A percentile compares a stretch with the other conserved stretches of the same genome.
phyloP scores from a whole-genome alignment of 2,329 filamentous ascomycete species.

The Aspergillus neoniger region DNA sequence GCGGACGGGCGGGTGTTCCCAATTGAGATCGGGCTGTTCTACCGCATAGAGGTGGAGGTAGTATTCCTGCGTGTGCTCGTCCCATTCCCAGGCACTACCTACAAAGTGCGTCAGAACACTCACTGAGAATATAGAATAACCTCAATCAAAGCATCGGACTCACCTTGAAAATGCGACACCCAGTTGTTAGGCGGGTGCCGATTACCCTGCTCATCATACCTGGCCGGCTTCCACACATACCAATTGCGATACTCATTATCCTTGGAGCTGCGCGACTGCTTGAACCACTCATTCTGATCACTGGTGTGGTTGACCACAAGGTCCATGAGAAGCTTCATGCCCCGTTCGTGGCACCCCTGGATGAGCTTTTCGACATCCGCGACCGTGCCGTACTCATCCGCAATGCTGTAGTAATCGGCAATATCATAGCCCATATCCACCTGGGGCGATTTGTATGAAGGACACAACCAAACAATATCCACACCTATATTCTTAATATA shows the following conservation, averaged over 20 bases:
- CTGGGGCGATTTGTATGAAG: conserved; percentile 56
- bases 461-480: conserved; percentile 61
- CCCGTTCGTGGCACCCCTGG: conserved; percentile 59
- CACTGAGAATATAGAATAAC: fast-evolving
- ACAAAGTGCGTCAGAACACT: not conserved
- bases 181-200: conserved; percentile 71
- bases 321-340: conserved; percentile 72
- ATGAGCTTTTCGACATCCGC: conserved; percentile 66
- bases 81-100: conserved; percentile 58
- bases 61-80: conserved; percentile 71
- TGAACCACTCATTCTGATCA: conserved; percentile 71
- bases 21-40: conserved; percentile 83
- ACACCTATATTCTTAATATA: conserved; percentile 64
- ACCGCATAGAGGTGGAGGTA: conserved; percentile 75
- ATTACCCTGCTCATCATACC: conserved; percentile 57
- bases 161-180: conserved; percentile 49
- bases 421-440: conserved; percentile 59
- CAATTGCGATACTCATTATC: conserved; percentile 67
- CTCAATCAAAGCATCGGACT: not conserved
- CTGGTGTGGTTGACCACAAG: conserved; percentile 78
- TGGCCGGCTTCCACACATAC: conserved; percentile 62
- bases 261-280: conserved; percentile 63
- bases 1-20: conserved; percentile 70
- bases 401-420: conserved; percentile 65
- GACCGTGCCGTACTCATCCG: conserved; percentile 67